Evolutionary conservation across 2,329 filamentous ascomycete species (phyloP).

Genomic region (Triangularia verruculosa): DNA sequence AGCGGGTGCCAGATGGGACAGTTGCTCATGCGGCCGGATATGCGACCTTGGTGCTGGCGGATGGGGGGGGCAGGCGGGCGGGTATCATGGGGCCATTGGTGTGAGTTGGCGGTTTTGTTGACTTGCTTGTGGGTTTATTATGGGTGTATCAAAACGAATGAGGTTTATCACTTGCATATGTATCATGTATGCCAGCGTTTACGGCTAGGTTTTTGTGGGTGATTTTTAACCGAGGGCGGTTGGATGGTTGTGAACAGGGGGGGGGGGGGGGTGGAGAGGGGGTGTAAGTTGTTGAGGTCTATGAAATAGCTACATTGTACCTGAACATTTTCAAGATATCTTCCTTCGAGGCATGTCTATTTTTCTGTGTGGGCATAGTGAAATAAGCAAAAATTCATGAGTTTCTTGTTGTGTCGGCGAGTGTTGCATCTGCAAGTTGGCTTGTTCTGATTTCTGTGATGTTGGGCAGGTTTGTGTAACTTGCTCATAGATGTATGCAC

Average conservation of each 20-base stretch:
- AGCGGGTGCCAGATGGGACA: conserved; percentile 1
- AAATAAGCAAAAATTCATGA: too few relatives aligned
- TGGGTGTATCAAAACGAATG: not conserved
- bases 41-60: conserved; percentile 18
- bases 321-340: not conserved
- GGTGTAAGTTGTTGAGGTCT: not conserved
- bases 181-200: not conserved
- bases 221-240: not conserved
- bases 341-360: too few relatives aligned
- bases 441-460: too few relatives aligned
- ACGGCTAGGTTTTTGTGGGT: not conserved
- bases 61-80: not conserved
- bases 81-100: not conserved
- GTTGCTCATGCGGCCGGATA: conserved; percentile 24
- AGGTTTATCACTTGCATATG: conserved; percentile 3
- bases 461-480: not conserved
- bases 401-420: too few relatives aligned
- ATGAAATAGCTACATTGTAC: not conserved
- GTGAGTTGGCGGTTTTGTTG: not conserved
- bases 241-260: not conserved
- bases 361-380: too few relatives aligned
- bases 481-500: not conserved
- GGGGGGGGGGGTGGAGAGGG: not conserved
- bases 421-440: not conserved
- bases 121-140: not conserved